These are phyloP conservation scores for Alternaria conjuncta DNA, from an alignment of 2,329 filamentous ascomycete genomes.

Conservation along the genomic window DNA sequence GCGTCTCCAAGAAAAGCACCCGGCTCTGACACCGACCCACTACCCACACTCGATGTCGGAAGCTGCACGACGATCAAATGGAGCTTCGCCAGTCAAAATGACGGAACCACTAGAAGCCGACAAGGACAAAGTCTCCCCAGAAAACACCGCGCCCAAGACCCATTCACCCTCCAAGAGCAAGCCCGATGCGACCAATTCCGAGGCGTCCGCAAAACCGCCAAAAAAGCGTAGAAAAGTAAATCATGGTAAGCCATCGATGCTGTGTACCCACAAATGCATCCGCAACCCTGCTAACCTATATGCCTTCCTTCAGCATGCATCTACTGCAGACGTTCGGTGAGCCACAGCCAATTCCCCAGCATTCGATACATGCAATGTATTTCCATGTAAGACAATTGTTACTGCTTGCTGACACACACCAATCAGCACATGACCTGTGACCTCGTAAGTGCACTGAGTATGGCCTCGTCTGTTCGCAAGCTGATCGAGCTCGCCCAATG, in stretches of 20 bases:
- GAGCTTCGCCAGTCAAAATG: constrained; percentile 43
- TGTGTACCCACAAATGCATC: constrained; percentile 29
- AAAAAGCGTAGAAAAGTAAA: constrained; percentile 63
- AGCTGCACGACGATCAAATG: constrained; percentile 46
- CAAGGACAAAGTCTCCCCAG: constrained; percentile 36
- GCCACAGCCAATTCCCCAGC: constrained; percentile 37
- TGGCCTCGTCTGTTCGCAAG: constrained; percentile 27
- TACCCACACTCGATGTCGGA: constrained; percentile 48
- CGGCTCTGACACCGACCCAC: constrained; percentile 38
- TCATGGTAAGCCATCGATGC: constrained; percentile 51
- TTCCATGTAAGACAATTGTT: constrained; percentile 23
- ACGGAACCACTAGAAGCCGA: constrained; percentile 38
- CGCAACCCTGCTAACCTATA: constrained; percentile 38
- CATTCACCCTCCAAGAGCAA: constrained; percentile 40
- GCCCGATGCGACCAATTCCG: constrained; percentile 35
- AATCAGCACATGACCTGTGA: constrained; percentile 62
- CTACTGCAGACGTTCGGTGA: constrained; percentile 60
- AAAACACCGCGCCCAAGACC: constrained; percentile 33
- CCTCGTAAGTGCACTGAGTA: constrained; percentile 47
- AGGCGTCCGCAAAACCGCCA: constrained; percentile 41
- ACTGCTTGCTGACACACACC: constrained; percentile 42
- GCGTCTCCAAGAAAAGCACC: constrained; percentile 33
- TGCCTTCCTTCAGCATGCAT: constrained; percentile 53
- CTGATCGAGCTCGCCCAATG: constrained; percentile 44
- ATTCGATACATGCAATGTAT: constrained; percentile 27